A percentile compares a stretch with the other conserved stretches of the same genome.
Conservation (phyloP, 2,329 filamentous ascomycete species). For the Talaromyces sp. region DNA sequence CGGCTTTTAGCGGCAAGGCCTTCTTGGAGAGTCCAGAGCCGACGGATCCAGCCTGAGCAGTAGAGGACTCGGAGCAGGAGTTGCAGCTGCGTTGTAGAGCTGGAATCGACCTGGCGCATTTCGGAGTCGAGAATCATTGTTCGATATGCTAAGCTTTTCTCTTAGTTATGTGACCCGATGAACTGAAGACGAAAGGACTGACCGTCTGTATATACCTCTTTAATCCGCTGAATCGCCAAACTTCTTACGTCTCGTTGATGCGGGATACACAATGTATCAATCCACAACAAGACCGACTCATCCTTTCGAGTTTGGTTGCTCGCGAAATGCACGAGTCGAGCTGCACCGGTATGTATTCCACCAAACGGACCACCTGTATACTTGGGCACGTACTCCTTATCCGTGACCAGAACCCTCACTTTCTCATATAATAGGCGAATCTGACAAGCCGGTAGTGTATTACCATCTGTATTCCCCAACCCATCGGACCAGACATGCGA, state of each 20-base stretch:
- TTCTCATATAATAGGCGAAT: background rate
- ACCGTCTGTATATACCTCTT: constrained; percentile 19
- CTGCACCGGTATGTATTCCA: constrained; percentile 2
- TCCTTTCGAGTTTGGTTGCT: constrained; percentile 8
- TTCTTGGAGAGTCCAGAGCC: constrained; percentile 45
- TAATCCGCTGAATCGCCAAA: constrained; percentile 19
- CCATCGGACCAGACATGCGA: constrained; percentile 13
- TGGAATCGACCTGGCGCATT: constrained; percentile 3
- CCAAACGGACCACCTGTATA: constrained; percentile 1
- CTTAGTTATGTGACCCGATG: background rate
- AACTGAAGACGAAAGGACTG: background rate
- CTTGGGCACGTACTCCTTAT: constrained; percentile 3
- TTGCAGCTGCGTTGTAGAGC: constrained; percentile 21
- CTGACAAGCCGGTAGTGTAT: background rate
- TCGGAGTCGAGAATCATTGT: constrained; percentile 9
- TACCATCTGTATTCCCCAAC: background rate
- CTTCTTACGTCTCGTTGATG: constrained; percentile 19
- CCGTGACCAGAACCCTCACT: background rate
- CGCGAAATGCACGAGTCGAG: background rate
- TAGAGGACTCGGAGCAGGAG: constrained; percentile 30
- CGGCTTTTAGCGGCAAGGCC: constrained; percentile 26
- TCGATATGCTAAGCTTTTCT: background rate
- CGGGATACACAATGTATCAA: constrained; percentile 20
- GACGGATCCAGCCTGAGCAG: constrained; percentile 39
- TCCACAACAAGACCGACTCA: constrained; percentile 18